Percentiles rank a stretch among this genome's conserved stretches.
phyloP scores from a whole-genome alignment of 495 filamentous ascomycete species.

The Neurospora tetrasperma region DNA sequence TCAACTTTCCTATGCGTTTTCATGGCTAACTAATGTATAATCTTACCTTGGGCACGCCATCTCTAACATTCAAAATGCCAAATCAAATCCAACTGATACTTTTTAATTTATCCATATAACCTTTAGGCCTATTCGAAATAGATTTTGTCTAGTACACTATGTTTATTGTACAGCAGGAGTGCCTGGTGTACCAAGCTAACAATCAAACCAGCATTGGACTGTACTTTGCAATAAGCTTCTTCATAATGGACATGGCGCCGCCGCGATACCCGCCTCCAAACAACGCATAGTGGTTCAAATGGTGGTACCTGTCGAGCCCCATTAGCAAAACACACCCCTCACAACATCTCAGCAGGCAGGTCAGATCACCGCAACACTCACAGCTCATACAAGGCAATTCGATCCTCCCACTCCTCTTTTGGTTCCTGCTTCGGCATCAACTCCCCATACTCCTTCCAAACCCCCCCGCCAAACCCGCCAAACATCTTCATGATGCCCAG shows the following conservation, averaged over 20 bases:
- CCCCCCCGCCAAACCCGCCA: slow-evolving; percentile 66
- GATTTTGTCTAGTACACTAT: no score
- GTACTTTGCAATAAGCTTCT: slow-evolving; percentile 56
- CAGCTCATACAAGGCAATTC: slow-evolving; percentile 72
- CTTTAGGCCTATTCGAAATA: no score
- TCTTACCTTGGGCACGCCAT: no score
- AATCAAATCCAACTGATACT: no score
- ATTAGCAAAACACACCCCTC: background rate
- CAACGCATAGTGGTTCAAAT: slow-evolving; percentile 78
- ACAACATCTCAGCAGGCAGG: background rate
- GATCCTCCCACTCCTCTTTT: slow-evolving; percentile 72
- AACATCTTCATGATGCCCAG: slow-evolving; percentile 94
- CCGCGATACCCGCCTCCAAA: slow-evolving; percentile 70
- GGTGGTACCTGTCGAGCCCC: slow-evolving; percentile 56
- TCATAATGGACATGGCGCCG: slow-evolving; percentile 68
- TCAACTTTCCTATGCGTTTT: no score
- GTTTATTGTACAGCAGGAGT: no score
- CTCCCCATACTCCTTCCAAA: slow-evolving; percentile 67
- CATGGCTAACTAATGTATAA: no score
- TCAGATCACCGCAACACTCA: slow-evolving; percentile 33
- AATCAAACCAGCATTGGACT: no score
- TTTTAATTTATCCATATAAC: no score
- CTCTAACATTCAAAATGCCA: no score
- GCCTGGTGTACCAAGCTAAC: no score
- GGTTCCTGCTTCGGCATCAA: slow-evolving; percentile 72